Base-by-base conservation (phyloP, 441 rosid species). In the Populus trichocarpa region DNA sequence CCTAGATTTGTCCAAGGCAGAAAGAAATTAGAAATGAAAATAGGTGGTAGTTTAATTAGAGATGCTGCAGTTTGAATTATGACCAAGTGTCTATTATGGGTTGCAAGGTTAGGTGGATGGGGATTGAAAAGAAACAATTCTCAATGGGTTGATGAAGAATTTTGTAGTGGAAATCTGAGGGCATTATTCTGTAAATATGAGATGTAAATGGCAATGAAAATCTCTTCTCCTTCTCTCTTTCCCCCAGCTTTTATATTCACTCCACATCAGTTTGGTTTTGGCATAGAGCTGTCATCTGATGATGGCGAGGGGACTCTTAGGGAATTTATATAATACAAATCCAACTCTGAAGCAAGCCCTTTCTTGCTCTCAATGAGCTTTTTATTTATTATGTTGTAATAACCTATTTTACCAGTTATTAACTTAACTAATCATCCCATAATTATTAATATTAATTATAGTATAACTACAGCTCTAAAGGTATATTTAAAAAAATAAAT, bases 121-220 rank as follows among this genome's bases (percentile, higher is more conserved):
- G 80, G 81, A 25, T 38, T 16, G 5, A 74, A 25, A 50, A 78
- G 67, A 42, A 2, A 14, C 57, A 46, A 46, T 46, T 46, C 57
- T 46, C 57, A 4, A 46, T 46, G 57, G 57, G 71, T 36, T 22
- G 61, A n/a, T 59, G 28, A 42, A 79, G 84, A 83, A 77, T 89
- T 91, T 87, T 88, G 95, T 90, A 86, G 89, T 59, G 80, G 75
- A 80, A 71, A 77, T 42, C 70, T n/a, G 84, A 84, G 86, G 88
- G 81, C 81, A 78, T 87, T 86, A 73, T 14, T 81, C 40, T 91
- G 90, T 88, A 89, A 84, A 89, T 88, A 88, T 80, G 90, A 89
- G 90, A 84, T 85, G 91, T 89, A 85, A 85, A 85, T 85, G 84
- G 84, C 77, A 84, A 83, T 73, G 74, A 75, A 81, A 80, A 75